These are phyloP conservation scores for Tephrocybe rancida DNA, from an alignment of 768 basidiomycete species.

Conservation along the genomic window DNA sequence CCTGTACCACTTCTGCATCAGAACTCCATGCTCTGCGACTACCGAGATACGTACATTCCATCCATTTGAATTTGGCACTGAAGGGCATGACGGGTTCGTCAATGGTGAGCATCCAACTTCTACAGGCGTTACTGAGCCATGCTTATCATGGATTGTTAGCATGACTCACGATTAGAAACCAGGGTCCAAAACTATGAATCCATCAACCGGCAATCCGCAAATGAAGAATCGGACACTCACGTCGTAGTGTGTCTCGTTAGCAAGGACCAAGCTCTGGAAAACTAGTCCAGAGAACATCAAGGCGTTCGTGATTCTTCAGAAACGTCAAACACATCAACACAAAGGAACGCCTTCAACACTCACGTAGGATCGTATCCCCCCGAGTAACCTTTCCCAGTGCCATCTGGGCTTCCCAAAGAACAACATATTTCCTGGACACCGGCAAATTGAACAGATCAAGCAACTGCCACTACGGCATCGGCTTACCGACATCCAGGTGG, in stretches of 20 bases:
- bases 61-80: constrained; percentile 37
- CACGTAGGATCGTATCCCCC: constrained; percentile 40
- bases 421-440: constrained; percentile 43
- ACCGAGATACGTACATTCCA: constrained; percentile 36
- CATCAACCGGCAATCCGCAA: neutral
- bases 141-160: neutral
- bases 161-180: constrained; percentile 32
- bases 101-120: constrained; percentile 41
- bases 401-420: constrained; percentile 35
- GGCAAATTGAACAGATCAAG: neutral
- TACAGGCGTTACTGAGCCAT: constrained; percentile 8
- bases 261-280: constrained; percentile 39
- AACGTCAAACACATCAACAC: neutral
- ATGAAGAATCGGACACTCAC: constrained; percentile 9
- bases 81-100: constrained; percentile 33
- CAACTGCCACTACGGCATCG: neutral
- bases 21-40: neutral
- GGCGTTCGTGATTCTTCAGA: constrained; percentile 36
- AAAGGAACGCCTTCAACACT: neutral
- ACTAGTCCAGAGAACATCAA: constrained; percentile 39
- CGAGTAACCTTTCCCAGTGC: constrained; percentile 33
- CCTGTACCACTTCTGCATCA: neutral
- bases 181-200: constrained; percentile 38
- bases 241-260: constrained; percentile 38
- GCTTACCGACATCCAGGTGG: constrained; percentile 42